Conservation (phyloP, 169 alveolate genomes). For the Theileria sp. region DNA sequence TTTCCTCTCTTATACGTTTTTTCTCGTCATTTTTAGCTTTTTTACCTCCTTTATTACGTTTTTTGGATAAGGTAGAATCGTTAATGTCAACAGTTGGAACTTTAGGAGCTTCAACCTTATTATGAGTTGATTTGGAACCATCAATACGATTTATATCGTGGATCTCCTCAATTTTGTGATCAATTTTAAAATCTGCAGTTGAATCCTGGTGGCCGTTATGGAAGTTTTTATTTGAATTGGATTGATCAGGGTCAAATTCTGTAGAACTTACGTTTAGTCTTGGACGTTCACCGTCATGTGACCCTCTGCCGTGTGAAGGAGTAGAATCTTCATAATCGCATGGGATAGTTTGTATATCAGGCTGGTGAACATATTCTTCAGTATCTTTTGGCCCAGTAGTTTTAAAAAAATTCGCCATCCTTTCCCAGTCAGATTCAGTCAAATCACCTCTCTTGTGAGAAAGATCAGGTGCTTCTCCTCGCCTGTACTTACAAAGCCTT, state of each 20-base stretch:
- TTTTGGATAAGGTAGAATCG: background rate
- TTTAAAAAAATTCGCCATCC: background rate
- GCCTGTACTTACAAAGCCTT: slow-evolving; percentile 14
- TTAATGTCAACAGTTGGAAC: background rate
- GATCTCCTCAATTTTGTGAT: background rate
- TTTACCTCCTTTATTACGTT: too few relatives aligned
- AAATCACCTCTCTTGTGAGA: background rate
- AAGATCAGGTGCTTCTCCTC: slow-evolving; percentile 12
- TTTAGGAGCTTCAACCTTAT: background rate
- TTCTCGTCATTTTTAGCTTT: too few relatives aligned
- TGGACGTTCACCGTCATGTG: background rate
- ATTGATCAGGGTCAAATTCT: background rate
- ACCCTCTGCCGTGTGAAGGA: background rate
- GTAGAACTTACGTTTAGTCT: background rate
- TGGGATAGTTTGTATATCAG: background rate
- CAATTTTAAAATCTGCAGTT: background rate
- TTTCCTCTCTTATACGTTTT: too few relatives aligned
- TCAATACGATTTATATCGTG: background rate
- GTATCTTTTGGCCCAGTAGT: background rate
- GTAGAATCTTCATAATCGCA: background rate
- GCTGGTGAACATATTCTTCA: slow-evolving; percentile 2
- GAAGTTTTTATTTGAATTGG: background rate
- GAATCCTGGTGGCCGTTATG: background rate
- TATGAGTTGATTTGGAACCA: background rate
- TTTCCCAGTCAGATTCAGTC: slow-evolving; percentile 5